Conservation (phyloP, 371 early-diverging fungal species). For the Haplosporangium sp. region DNA sequence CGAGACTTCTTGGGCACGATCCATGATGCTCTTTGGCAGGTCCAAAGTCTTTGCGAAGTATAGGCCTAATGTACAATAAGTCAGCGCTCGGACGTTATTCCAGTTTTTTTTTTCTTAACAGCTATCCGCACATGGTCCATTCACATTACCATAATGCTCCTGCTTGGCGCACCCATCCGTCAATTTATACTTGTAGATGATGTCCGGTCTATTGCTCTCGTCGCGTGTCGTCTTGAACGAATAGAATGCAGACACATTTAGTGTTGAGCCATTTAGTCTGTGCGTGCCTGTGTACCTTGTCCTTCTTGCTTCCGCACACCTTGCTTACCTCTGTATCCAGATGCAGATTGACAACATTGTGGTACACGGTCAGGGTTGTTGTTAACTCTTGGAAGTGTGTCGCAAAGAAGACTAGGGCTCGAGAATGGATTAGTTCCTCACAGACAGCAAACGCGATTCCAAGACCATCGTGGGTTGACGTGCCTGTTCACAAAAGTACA, state of each 20-base stretch:
- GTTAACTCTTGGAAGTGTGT: constrained; percentile 79
- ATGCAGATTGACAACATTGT: constrained; percentile 76
- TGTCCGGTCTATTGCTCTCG: constrained; percentile 25
- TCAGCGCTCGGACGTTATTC: not conserved
- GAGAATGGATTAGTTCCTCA: constrained; percentile 73
- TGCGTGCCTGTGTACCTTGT: not conserved
- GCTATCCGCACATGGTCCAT: not conserved
- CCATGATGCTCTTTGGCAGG: constrained; percentile 54
- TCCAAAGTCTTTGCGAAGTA: constrained; percentile 63
- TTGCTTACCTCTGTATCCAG: constrained; percentile 62
- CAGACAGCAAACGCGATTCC: constrained; percentile 84
- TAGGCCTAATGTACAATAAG: constrained; percentile 43
- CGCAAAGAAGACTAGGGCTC: constrained; percentile 77
- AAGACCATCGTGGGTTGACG: constrained; percentile 84
- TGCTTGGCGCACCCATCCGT: constrained; percentile 57
- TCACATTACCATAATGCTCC: constrained; percentile 58
- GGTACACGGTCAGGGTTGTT: constrained; percentile 61
- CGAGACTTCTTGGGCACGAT: constrained; percentile 56
- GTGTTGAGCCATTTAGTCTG: too few species aligned
- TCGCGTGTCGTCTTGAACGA: constrained; percentile 13
- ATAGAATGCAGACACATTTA: not conserved
- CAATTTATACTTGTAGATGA: constrained; percentile 62
- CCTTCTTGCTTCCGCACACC: not conserved
- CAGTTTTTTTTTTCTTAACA: not conserved
- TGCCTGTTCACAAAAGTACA: constrained; percentile 57